phyloP scores from a whole-genome alignment of 345 rosid genomes.

The Trapa bicornis region DNA sequence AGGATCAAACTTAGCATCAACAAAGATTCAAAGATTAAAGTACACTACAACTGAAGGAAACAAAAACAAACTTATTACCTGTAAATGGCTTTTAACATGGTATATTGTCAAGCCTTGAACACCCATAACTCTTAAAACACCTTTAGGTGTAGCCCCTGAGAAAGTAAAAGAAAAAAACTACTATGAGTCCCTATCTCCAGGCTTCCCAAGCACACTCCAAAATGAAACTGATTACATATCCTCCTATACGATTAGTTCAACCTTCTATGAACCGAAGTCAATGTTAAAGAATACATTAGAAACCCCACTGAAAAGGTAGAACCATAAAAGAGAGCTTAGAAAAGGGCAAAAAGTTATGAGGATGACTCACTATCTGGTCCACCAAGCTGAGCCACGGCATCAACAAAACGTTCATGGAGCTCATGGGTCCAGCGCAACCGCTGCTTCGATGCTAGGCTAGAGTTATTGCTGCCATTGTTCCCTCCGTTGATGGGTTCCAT shows the following conservation, averaged over 20 bases:
- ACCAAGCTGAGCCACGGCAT: conserved; percentile 98
- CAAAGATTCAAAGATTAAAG: background rate
- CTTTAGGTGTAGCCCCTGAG: conserved; percentile 96
- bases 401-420: conserved; percentile 97
- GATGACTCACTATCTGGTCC: conserved; percentile 90
- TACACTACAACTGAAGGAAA: conserved; percentile 3
- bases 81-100: conserved; percentile 97
- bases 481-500: conserved; percentile 75
- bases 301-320: background rate
- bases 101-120: conserved; percentile 94
- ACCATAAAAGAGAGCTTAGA: background rate
- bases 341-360: background rate
- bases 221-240: background rate
- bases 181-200: background rate
- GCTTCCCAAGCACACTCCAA: background rate
- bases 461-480: conserved; percentile 39
- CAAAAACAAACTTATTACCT: conserved; percentile 30
- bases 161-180: conserved; percentile 5
- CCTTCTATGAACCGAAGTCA: background rate
- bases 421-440: conserved; percentile 96
- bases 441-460: conserved; percentile 90
- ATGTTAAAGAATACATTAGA: background rate
- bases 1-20: conserved; percentile 9
- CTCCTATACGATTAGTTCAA: background rate
- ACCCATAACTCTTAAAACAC: conserved; percentile 97